A percentile compares a stretch with the other conserved stretches of the same genome.
phyloP scores from a whole-genome alignment of 441 rosid species.

The Jatropha multifida region DNA sequence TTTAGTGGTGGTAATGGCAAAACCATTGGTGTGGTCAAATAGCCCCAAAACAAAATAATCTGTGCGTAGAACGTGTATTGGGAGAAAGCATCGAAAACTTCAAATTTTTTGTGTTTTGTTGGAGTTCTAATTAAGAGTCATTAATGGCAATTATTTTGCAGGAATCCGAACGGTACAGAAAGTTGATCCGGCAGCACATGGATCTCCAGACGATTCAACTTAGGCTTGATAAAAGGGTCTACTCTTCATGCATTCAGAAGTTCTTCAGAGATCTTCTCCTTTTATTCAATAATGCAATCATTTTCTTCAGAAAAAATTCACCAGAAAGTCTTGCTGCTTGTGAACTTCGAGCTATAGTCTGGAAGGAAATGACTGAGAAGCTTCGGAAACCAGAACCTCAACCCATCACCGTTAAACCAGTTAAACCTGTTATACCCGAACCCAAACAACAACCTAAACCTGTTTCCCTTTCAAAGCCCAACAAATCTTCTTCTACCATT shows the following conservation, averaged over 20 bases:
- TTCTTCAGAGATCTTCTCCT: constrained; percentile 49
- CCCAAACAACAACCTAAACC: constrained; percentile 10
- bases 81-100: neutral
- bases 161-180: constrained; percentile 47
- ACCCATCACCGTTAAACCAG: neutral
- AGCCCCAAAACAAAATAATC: too few species aligned
- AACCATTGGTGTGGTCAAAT: too few species aligned
- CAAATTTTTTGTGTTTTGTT: neutral
- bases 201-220: constrained; percentile 41
- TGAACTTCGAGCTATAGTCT: constrained; percentile 39
- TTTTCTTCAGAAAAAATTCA: constrained; percentile 38
- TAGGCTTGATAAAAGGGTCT: constrained; percentile 42
- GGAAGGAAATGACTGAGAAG: constrained; percentile 37
- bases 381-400: constrained; percentile 28
- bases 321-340: constrained; percentile 41
- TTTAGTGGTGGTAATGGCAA: too few species aligned
- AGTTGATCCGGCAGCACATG: constrained; percentile 44
- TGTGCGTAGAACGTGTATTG: neutral
- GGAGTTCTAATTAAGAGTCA: neutral
- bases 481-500: constrained; percentile 30
- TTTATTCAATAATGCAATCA: constrained; percentile 40
- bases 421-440: constrained; percentile 23
- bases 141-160: constrained; percentile 16
- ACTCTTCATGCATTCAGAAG: constrained; percentile 30
- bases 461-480: constrained; percentile 23